A percentile compares a stretch with the other conserved stretches of the same genome.
phyloP scores from a whole-genome alignment of 202 grass and related monocot species.

The Hordeum pubiflorum region DNA sequence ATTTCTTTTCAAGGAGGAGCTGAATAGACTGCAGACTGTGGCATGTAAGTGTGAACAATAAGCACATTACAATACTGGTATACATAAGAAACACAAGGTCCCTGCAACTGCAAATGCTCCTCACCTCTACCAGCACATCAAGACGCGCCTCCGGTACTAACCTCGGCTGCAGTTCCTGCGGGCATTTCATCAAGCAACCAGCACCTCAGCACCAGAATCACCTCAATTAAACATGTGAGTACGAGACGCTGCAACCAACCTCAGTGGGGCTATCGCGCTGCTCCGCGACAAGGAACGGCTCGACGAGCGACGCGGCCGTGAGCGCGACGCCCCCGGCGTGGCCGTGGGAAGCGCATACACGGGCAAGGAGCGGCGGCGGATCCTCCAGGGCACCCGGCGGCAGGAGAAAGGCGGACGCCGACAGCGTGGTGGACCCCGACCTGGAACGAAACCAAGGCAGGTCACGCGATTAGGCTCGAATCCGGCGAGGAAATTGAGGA shows the following conservation, averaged over 20 bases:
- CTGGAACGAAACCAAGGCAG: conserved; percentile 32
- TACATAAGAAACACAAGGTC: background rate
- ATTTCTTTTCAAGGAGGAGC: background rate
- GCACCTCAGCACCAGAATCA: background rate
- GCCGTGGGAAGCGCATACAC: conserved; percentile 34
- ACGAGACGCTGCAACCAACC: background rate
- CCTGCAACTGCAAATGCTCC: background rate
- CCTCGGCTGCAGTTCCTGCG: conserved; percentile 65
- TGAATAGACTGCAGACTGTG: background rate
- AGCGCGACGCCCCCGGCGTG: conserved; percentile 54
- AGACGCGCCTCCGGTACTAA: conserved; percentile 48
- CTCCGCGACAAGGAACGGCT: conserved; percentile 69
- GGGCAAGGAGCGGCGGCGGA: conserved; percentile 28
- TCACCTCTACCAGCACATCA: conserved; percentile 83
- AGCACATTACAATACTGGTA: background rate
- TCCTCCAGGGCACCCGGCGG: conserved; percentile 42
- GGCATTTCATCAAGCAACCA: background rate
- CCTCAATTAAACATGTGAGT: background rate
- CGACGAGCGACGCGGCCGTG: conserved; percentile 65
- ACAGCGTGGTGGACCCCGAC: conserved; percentile 74
- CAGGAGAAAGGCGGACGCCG: conserved; percentile 65
- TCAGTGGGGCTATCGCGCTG: conserved; percentile 51
- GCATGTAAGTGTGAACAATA: background rate
- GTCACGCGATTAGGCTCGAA: conserved; percentile 3
- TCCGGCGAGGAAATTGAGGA: background rate